Base-by-base conservation (phyloP, 306 rosid species). In the Sicyos edulis region DNA sequence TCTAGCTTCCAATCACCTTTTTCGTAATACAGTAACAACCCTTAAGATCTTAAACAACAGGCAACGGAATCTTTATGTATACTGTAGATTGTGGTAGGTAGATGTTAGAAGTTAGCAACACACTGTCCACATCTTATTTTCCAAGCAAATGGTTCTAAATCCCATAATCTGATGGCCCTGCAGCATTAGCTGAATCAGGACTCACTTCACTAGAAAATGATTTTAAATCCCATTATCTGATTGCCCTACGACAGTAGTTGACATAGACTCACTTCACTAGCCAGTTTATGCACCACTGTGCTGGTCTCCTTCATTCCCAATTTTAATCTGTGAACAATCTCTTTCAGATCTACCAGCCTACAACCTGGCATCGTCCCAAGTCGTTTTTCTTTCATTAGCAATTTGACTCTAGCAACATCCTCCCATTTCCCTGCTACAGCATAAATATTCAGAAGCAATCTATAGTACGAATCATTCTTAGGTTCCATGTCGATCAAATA, bases 381-480 rank as follows among this genome's bases (percentile, higher is more conserved):
- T 59, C 69, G 45, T 73, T 56, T 87, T 77, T 78, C 83, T 80
- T 81, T 91, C 80, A 88, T 75, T 76, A 76, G 20, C 17, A 81
- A 73, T 79, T 78, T 87, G n/a, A 88, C 85, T 79, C 59, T 58
- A 17, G 80, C 73, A 69, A 86, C 95, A 75, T 88, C 83, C 70
- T 91, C 88, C 95, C 95, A 86, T 63, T 77, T 84, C 67, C 88
- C 84, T 22, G 89, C 88, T 55, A 76, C 84, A 2, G 90, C 92
- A 79, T 88, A 85, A 54, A 85, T 80, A 76, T 81, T 86, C 80
- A 91, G 55, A 63, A 91, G 79, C 81, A 86, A 81, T 68, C 81
- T 80, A 75, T 88, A 86, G 78, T 78, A 86, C 1, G 76, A 75
- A n/a, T 66, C 74, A 70, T 86, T 86, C 73, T 77, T 76, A 34